These are phyloP conservation scores for Tolypocladium album DNA, from an alignment of 2,329 filamentous ascomycete species.

Conservation along the genomic window DNA sequence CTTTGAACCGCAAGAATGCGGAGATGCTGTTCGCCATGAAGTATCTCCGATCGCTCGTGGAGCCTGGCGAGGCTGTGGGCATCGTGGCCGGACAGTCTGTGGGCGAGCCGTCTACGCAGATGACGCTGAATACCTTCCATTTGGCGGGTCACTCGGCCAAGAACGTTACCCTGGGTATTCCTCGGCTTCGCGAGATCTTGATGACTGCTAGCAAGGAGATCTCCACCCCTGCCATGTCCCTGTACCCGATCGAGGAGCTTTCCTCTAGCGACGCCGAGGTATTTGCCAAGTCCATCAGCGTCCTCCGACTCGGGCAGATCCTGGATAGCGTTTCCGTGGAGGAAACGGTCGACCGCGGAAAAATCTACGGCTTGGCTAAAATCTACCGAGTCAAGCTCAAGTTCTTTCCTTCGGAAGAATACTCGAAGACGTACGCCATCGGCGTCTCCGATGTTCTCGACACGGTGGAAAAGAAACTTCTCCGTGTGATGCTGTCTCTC, in stretches of 20 bases:
- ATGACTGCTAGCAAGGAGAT: conserved; percentile 93
- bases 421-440: conserved; percentile 78
- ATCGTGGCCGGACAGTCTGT: conserved; percentile 95
- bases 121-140: conserved; percentile 99
- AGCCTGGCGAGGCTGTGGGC: conserved; percentile 92
- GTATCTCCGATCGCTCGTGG: conserved; percentile 83
- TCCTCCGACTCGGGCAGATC: conserved; percentile 73
- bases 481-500: conserved; percentile 59
- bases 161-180: conserved; percentile 98
- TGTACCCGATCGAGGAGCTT: conserved; percentile 66
- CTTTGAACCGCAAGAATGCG: conserved; percentile 59
- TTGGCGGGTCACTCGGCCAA: conserved; percentile 96
- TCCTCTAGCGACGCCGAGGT: conserved; percentile 56
- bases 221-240: conserved; percentile 82
- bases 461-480: conserved; percentile 71
- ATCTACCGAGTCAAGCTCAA: conserved; percentile 72
- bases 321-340: conserved; percentile 71
- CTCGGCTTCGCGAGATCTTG: conserved; percentile 89
- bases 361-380: conserved; percentile 62
- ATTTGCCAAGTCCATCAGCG: conserved; percentile 88
- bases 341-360: conserved; percentile 66
- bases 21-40: conserved; percentile 82
- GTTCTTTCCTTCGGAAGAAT: conserved; percentile 79
- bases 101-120: conserved; percentile 95
- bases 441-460: conserved; percentile 63